phyloP scores from a whole-genome alignment of 768 basidiomycete species.

The Suillus fuscotomentosus region DNA sequence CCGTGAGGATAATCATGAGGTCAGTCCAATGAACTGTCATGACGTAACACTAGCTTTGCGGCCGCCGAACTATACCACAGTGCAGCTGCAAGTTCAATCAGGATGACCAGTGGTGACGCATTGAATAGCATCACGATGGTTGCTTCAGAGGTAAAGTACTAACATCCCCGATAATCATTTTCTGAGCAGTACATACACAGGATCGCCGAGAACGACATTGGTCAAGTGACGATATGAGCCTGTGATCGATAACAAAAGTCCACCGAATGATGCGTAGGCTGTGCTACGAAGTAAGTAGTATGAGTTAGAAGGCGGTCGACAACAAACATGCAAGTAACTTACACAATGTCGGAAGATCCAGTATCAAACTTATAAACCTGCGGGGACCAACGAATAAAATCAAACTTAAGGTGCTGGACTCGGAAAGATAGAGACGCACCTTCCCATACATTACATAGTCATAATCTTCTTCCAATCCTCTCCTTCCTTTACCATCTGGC shows the following conservation, averaged over 20 bases:
- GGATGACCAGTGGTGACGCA: neutral
- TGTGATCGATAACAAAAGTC: constrained; percentile 89
- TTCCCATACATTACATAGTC: constrained; percentile 99
- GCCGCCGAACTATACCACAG: neutral
- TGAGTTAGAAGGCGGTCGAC: constrained; percentile 2
- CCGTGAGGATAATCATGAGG: neutral
- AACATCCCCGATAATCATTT: constrained; percentile 40
- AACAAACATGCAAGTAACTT: constrained; percentile 30
- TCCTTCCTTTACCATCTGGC: constrained; percentile 77
- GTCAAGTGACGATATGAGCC: constrained; percentile 93
- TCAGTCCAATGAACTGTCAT: neutral
- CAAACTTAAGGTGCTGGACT: neutral
- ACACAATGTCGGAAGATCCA: constrained; percentile 57
- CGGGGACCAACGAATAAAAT: constrained; percentile 4
- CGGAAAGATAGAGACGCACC: constrained; percentile 40
- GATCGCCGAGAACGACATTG: constrained; percentile 89
- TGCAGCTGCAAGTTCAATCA: neutral
- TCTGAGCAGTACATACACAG: constrained; percentile 86
- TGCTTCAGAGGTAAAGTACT: neutral
- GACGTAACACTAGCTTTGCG: neutral
- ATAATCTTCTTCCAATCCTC: constrained; percentile 90
- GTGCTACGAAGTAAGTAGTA: constrained; percentile 50
- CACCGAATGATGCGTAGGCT: constrained; percentile 95
- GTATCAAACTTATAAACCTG: neutral
- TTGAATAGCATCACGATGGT: neutral